Evolutionary conservation across 208 protist species (phyloP).

Genomic region (Trypanosoma mega): DNA sequence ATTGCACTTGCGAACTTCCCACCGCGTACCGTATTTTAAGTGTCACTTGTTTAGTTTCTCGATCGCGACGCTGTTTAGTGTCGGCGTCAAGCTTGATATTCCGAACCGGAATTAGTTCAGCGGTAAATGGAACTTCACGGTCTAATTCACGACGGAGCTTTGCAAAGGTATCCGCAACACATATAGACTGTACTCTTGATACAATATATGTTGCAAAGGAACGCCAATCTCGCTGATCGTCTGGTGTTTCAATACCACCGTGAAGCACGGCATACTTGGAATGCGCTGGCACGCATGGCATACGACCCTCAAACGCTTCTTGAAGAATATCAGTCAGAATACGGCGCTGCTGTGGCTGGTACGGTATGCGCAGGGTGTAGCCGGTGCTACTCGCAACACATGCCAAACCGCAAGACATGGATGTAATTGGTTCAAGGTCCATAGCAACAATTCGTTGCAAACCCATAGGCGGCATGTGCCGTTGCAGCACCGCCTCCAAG

Average conservation of each 20-base stretch:
- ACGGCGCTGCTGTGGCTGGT: constrained; percentile 69
- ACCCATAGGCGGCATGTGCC: constrained; percentile 47
- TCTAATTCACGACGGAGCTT: constrained; percentile 53
- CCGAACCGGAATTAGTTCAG: constrained; percentile 82
- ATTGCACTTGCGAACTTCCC: constrained; percentile 76
- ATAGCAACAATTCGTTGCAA: constrained; percentile 78
- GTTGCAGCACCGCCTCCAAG: constrained; percentile 53
- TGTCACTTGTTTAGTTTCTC: constrained; percentile 70
- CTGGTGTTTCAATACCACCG: constrained; percentile 71
- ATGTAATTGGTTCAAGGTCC: constrained; percentile 75
- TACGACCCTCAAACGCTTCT: constrained; percentile 77
- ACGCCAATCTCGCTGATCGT: constrained; percentile 80
- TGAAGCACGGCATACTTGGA: constrained; percentile 75
- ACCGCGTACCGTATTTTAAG: constrained; percentile 61
- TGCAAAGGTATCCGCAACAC: constrained; percentile 25
- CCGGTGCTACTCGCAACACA: constrained; percentile 83
- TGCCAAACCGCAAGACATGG: constrained; percentile 58
- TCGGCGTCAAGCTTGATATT: constrained; percentile 58
- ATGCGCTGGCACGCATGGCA: constrained; percentile 48
- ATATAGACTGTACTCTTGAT: constrained; percentile 57
- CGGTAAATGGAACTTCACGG: constrained; percentile 76
- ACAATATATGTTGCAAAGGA: constrained; percentile 81
- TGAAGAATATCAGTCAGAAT: constrained; percentile 50
- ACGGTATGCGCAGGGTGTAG: constrained; percentile 69
- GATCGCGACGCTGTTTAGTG: constrained; percentile 56